Evolutionary conservation across 1,284 basidiomycete species (phyloP), one percentile per base, ranked within the genome.

Genomic region (Ganoderma lingzhi): DNA sequence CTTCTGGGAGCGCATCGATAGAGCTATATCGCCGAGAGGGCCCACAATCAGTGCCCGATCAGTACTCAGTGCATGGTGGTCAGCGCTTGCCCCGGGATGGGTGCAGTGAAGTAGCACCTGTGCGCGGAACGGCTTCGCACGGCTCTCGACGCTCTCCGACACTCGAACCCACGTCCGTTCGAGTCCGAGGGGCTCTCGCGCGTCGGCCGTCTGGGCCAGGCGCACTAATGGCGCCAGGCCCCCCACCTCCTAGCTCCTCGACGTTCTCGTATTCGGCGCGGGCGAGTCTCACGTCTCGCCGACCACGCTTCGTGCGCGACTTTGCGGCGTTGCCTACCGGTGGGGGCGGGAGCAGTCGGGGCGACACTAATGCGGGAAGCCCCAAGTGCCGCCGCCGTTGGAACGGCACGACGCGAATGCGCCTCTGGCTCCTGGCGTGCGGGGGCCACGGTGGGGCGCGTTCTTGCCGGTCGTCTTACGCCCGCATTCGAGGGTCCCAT

Each of bases 401-500:
- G 37, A 62, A 58, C 63, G 66, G 39, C 37, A 28, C 23, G 59
- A 41, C 48, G 17, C 23, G 39, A 64, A 66, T 48, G 63, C 67
- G 69, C 64, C 45, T 48, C 44, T 63, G 39, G 56, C 56, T 37
- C 39, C 39, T 53, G 28, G 28, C 28, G 51, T 19, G 28, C 10
- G 51, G 45, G 45, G 45, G 45, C 45, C 19, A 48, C 19, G 45
- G 19, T 32, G 53, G 32, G 53, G 53, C 53, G 64, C 66, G 68
- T 70, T 68, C 71, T 56, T 51, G 51, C 48, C 41, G 64, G 45
- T 68, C 71, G 62, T 60, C 66, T 67, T 70, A 72, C 56, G 65
- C 56, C 71, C 71, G 71, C 71, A 70, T 56, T 65, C 45, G 65
- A 62, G 69, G 69, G 67, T 67, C 17, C 62, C 65, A 56, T 67